Conservation (phyloP, 2,329 filamentous ascomycete genomes). For the Exophiala alcalophila region DNA sequence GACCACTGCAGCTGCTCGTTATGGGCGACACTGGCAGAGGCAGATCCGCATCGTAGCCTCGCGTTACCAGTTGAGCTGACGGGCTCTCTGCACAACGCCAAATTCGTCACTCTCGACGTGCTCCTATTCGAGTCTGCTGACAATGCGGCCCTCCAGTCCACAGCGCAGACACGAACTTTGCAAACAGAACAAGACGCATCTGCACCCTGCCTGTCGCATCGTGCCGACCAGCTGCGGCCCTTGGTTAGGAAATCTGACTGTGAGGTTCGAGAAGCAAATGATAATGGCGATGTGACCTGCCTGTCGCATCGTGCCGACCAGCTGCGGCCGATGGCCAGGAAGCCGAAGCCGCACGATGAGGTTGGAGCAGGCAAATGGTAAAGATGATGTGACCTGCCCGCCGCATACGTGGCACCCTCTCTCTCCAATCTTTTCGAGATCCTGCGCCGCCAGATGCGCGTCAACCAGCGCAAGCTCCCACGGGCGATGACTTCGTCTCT, state of each 20-base stretch:
- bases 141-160: constrained; percentile 2
- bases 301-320: constrained; percentile 25
- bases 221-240: constrained; percentile 25
- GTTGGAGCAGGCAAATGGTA: not conserved
- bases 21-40: constrained; percentile 1
- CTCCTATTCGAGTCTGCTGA: constrained; percentile 20
- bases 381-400: constrained; percentile 17
- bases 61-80: constrained; percentile 5
- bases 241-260: no score
- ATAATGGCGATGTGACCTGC: constrained; percentile 16
- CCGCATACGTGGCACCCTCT: constrained; percentile 20
- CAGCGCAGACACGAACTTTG: constrained; percentile 10
- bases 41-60: constrained; percentile 3
- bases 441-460: constrained; percentile 18
- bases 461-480: constrained; percentile 17
- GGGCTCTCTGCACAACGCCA: constrained; percentile 13
- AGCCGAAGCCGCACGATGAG: no score
- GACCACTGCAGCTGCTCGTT: constrained; percentile 6
- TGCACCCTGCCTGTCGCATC: constrained; percentile 23
- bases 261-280: no score
- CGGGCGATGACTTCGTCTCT: constrained; percentile 8
- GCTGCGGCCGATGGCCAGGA: no score
- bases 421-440: constrained; percentile 20
- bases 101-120: constrained; percentile 9
- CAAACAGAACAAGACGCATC: constrained; percentile 8